Conservation (phyloP, 2,329 filamentous ascomycete species). For the Blastomyces parvus region DNA sequence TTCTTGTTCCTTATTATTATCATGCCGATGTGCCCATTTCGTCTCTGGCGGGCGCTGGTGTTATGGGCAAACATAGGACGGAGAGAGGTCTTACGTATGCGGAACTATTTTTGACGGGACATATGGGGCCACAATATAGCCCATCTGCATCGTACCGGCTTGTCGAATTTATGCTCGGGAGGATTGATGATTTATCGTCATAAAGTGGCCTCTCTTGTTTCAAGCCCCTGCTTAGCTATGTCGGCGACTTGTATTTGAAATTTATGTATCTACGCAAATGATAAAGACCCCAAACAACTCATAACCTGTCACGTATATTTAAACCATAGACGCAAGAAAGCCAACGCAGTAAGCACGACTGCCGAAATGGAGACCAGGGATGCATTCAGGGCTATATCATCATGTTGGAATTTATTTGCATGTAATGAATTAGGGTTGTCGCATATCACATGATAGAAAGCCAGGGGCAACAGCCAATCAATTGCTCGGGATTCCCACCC, state of each 20-base stretch:
- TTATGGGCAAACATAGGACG: conserved; percentile 59
- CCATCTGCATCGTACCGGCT: conserved; percentile 49
- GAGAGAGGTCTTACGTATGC: conserved; percentile 69
- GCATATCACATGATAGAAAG: neutral
- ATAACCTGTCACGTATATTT: no score
- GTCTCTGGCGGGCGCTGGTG: conserved; percentile 52
- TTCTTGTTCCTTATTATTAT: conserved; percentile 61
- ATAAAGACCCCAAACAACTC: no score
- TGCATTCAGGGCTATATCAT: neutral
- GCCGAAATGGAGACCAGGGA: no score
- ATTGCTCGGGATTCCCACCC: no score
- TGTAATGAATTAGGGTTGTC: neutral
- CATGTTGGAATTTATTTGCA: neutral
- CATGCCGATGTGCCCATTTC: conserved; percentile 40
- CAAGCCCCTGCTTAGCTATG: no score
- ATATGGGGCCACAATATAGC: conserved; percentile 42
- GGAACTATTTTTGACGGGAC: conserved; percentile 54
- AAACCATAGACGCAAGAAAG: no score
- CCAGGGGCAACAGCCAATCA: no score
- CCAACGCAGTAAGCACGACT: no score
- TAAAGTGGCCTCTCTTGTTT: neutral
- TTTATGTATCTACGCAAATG: no score
- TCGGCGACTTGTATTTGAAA: no score
- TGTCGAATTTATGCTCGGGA: conserved; percentile 61
- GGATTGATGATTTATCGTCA: conserved; percentile 37